These are phyloP conservation scores for Colletotrichum australisinense DNA, from an alignment of 2,329 filamentous ascomycete genomes.

Conservation along the genomic window DNA sequence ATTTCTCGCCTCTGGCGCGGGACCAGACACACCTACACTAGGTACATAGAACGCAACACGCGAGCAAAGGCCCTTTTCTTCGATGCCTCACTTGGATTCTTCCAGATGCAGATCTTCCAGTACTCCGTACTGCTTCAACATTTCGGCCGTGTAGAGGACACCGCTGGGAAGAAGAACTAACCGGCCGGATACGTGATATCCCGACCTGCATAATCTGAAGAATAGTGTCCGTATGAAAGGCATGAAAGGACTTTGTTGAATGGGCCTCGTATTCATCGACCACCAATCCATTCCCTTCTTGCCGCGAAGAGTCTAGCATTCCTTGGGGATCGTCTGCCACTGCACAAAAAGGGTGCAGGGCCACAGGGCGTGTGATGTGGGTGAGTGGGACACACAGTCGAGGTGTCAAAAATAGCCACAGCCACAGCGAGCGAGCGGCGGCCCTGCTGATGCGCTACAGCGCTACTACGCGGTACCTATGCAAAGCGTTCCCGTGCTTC, in stretches of 20 bases:
- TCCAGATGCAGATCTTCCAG: background rate
- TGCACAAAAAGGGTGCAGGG: background rate
- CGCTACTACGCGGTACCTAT: no score
- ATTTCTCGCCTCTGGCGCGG: background rate
- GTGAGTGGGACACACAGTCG: background rate
- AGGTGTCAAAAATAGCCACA: slow-evolving; percentile 33
- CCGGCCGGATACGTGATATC: background rate
- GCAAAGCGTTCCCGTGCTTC: background rate
- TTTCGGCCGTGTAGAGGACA: background rate
- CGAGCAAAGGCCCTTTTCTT: background rate
- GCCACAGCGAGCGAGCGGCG: slow-evolving; percentile 22
- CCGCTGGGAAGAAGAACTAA: background rate
- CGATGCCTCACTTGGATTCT: no score
- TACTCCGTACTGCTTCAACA: background rate
- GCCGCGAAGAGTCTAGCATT: background rate
- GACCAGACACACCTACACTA: no score
- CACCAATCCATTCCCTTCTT: background rate
- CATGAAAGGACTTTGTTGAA: background rate
- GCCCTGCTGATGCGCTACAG: slow-evolving; percentile 20
- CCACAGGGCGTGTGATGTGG: background rate
- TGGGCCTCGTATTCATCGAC: slow-evolving; percentile 26
- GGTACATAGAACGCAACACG: background rate
- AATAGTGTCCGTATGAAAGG: background rate
- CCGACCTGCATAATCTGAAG: background rate
- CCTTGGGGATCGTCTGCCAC: background rate